These are phyloP conservation scores for Symmetrospora coprosmae DNA, from an alignment of 768 basidiomycete species.

Conservation along the genomic window DNA sequence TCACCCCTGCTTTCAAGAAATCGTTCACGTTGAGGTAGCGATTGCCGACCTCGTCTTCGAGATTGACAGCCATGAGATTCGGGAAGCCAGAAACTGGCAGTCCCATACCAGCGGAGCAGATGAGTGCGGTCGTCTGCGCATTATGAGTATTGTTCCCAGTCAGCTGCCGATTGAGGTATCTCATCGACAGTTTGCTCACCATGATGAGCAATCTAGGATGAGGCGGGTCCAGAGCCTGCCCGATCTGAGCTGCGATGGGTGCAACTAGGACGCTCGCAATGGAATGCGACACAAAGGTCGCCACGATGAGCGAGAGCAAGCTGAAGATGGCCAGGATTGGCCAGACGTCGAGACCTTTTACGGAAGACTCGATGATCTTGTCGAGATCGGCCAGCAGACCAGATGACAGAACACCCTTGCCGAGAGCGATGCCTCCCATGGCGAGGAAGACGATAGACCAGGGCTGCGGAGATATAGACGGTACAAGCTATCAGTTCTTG, in stretches of 20 bases:
- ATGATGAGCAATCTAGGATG: slow-evolving; percentile 78
- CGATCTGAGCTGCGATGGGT: slow-evolving; percentile 85
- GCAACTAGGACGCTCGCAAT: slow-evolving; percentile 94
- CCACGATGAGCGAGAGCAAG: slow-evolving; percentile 46
- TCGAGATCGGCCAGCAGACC: slow-evolving; percentile 64
- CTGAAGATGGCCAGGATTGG: slow-evolving; percentile 34
- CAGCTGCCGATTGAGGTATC: neutral
- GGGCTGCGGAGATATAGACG: slow-evolving; percentile 43
- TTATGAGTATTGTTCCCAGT: neutral
- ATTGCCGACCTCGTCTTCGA: slow-evolving; percentile 87
- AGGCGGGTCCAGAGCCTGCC: slow-evolving; percentile 54
- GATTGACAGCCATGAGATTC: slow-evolving; percentile 52
- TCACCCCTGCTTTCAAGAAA: slow-evolving; percentile 14
- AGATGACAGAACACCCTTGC: slow-evolving; percentile 78
- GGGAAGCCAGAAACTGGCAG: slow-evolving; percentile 99
- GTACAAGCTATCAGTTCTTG: too few species aligned
- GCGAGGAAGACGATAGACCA: slow-evolving; percentile 93
- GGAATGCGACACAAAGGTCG: slow-evolving; percentile 76
- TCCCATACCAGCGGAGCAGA: slow-evolving; percentile 93
- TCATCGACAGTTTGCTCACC: too few species aligned
- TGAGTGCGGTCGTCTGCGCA: slow-evolving; percentile 51
- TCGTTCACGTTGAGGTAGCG: slow-evolving; percentile 44
- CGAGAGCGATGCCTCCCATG: slow-evolving; percentile 95
- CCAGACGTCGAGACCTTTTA: slow-evolving; percentile 34
- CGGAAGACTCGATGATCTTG: slow-evolving; percentile 25